A percentile compares a stretch with the other conserved stretches of the same genome.
phyloP scores from a whole-genome alignment of 768 basidiomycete genomes.

The Boletus vinaceobasis region DNA sequence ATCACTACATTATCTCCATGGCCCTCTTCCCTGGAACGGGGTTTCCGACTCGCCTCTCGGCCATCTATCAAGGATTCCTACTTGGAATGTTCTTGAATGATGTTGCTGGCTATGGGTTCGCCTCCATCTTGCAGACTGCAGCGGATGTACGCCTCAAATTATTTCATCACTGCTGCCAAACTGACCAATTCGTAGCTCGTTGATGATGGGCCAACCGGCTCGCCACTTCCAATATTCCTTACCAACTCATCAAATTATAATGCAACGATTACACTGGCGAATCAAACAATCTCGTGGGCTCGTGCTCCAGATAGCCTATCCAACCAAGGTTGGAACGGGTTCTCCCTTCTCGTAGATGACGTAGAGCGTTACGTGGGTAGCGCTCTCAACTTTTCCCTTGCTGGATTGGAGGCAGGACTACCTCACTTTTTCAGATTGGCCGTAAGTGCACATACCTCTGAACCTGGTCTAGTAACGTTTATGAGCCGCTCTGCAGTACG shows the following conservation, averaged over 20 bases:
- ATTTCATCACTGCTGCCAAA: neutral
- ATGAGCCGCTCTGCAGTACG: constrained; percentile 40
- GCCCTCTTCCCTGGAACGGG: constrained; percentile 72
- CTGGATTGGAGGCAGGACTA: constrained; percentile 52
- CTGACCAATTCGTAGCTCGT: constrained; percentile 48
- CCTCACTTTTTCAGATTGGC: constrained; percentile 81
- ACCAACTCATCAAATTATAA: constrained; percentile 74
- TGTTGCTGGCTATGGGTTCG: constrained; percentile 75
- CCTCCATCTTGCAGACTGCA: constrained; percentile 72
- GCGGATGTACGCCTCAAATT: constrained; percentile 48
- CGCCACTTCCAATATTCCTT: constrained; percentile 64
- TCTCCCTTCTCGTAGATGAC: constrained; percentile 79
- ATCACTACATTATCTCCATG: constrained; percentile 81
- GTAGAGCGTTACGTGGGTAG: constrained; percentile 75
- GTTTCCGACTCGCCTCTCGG: constrained; percentile 77
- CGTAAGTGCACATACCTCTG: constrained; percentile 39
- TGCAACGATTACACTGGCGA: constrained; percentile 46
- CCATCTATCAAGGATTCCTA: constrained; percentile 77
- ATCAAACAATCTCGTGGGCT: constrained; percentile 60
- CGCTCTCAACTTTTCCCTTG: constrained; percentile 69
- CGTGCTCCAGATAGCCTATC: constrained; percentile 34
- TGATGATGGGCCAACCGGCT: constrained; percentile 68
- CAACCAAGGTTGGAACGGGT: constrained; percentile 63
- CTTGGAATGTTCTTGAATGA: constrained; percentile 82
- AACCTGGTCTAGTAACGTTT: neutral